A percentile compares a stretch with the other conserved stretches of the same genome.
Conservation (phyloP, 768 basidiomycete genomes). For the Leccinum arenicola region DNA sequence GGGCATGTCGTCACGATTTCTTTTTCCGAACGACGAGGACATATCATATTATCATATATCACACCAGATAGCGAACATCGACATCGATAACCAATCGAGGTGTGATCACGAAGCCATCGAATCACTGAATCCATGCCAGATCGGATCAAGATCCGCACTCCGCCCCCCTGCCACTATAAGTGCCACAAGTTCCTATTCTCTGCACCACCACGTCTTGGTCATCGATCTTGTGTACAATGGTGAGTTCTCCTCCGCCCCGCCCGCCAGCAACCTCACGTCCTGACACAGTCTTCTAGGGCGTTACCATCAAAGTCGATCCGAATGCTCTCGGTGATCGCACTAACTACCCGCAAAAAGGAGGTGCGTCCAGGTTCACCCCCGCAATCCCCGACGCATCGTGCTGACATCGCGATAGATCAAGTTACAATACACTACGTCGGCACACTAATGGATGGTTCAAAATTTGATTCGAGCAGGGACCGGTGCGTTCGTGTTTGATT, state of each 20-base stretch:
- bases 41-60: conserved; percentile 13
- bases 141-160: conserved; percentile 79
- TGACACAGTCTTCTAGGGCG: conserved; percentile 49
- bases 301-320: conserved; percentile 62
- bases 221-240: conserved; percentile 33
- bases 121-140: conserved; percentile 22
- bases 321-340: conserved; percentile 59
- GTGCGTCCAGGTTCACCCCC: conserved; percentile 41
- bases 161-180: conserved; percentile 48
- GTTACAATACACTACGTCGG: conserved; percentile 82
- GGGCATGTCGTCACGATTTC: conserved; percentile 1
- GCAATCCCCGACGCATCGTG: conserved; percentile 16
- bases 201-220: conserved; percentile 25
- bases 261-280: not conserved
- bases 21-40: conserved; percentile 11
- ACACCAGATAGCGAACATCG: conserved; percentile 18
- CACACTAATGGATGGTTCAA: conserved; percentile 56
- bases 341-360: conserved; percentile 66
- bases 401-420: conserved; percentile 45
- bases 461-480: conserved; percentile 76
- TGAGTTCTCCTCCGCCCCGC: conserved; percentile 12
- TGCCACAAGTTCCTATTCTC: conserved; percentile 25
- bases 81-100: conserved; percentile 31
- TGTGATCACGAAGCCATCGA: conserved; percentile 14
- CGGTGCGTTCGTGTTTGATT: conserved; percentile 44